phyloP scores from a whole-genome alignment of 2,329 filamentous ascomycete genomes.

The Beauveria varroae region DNA sequence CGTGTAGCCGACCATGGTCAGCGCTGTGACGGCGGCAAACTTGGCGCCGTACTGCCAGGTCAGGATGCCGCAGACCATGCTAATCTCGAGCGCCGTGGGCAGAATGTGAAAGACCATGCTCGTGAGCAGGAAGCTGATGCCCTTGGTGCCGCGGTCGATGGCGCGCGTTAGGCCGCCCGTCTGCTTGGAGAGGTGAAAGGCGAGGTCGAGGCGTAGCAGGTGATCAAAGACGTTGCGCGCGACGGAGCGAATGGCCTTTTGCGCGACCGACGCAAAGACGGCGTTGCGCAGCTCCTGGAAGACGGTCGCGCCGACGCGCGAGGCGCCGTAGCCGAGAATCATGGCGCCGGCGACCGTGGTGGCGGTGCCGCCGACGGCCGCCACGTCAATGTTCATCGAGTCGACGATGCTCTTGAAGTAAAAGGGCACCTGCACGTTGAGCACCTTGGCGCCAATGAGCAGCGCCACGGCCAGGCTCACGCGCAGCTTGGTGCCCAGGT shows the following conservation, averaged over 20 bases:
- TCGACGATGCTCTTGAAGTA: constrained; percentile 99
- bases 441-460: constrained; percentile 81
- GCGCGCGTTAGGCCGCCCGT: constrained; percentile 90
- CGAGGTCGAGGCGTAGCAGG: constrained; percentile 77
- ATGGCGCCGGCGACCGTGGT: constrained; percentile 84
- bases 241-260: constrained; percentile 89
- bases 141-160: constrained; percentile 94
- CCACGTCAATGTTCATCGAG: constrained; percentile 92
- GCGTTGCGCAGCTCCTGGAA: constrained; percentile 95
- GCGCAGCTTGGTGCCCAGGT: constrained; percentile 63
- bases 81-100: constrained; percentile 87
- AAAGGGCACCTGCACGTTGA: constrained; percentile 97
- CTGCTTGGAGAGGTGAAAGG: constrained; percentile 89
- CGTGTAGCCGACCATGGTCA: constrained; percentile 89
- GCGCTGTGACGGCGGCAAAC: constrained; percentile 83
- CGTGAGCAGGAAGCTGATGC: constrained; percentile 92
- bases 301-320: constrained; percentile 78
- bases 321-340: constrained; percentile 86
- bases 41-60: constrained; percentile 91
- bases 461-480: constrained; percentile 79
- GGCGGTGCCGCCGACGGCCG: constrained; percentile 78
- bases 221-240: constrained; percentile 91
- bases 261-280: constrained; percentile 91
- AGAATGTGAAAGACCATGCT: constrained; percentile 99
- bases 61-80: constrained; percentile 90